A percentile compares a stretch with the other conserved stretches of the same genome.
Conservation (phyloP, 2,329 filamentous ascomycete species). For the Epichloe sp. region DNA sequence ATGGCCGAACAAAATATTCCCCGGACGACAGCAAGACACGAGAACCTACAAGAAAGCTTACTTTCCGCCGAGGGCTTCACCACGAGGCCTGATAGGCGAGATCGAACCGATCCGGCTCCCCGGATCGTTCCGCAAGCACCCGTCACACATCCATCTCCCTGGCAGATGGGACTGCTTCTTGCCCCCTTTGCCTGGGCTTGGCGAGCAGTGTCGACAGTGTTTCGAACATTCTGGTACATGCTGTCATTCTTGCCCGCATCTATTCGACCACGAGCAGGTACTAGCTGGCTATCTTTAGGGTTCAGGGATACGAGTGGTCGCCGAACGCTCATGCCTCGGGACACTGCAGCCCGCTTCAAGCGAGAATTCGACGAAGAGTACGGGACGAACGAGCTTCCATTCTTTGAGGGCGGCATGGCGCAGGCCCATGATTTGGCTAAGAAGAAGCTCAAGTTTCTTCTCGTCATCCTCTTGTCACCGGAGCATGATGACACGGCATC, state of each 20-base stretch:
- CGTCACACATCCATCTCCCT: constrained; percentile 54
- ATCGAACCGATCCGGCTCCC: constrained; percentile 54
- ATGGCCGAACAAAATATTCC: constrained; percentile 51
- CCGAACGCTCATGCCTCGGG: constrained; percentile 66
- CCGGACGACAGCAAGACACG: constrained; percentile 49
- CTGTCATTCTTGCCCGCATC: constrained; percentile 67
- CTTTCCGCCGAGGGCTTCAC: constrained; percentile 17
- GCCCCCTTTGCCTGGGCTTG: constrained; percentile 72
- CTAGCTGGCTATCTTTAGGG: constrained; percentile 37
- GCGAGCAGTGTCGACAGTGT: constrained; percentile 52
- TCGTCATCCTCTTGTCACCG: constrained; percentile 79
- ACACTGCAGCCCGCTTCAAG: constrained; percentile 78
- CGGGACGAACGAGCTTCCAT: constrained; percentile 56
- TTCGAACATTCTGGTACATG: constrained; percentile 63
- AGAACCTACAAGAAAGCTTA: constrained; percentile 58
- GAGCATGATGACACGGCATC: constrained; percentile 85
- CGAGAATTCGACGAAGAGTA: constrained; percentile 94
- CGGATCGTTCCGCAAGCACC: constrained; percentile 70
- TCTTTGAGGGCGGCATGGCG: constrained; percentile 81
- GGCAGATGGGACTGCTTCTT: constrained; percentile 66
- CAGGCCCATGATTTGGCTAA: constrained; percentile 85
- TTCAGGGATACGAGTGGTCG: constrained; percentile 53
- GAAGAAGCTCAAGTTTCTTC: constrained; percentile 76
- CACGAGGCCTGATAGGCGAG: constrained; percentile 13
- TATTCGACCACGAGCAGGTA: constrained; percentile 40